phyloP scores from a whole-genome alignment of 805 yeast genomes.

The Candida coquimbonensis region DNA sequence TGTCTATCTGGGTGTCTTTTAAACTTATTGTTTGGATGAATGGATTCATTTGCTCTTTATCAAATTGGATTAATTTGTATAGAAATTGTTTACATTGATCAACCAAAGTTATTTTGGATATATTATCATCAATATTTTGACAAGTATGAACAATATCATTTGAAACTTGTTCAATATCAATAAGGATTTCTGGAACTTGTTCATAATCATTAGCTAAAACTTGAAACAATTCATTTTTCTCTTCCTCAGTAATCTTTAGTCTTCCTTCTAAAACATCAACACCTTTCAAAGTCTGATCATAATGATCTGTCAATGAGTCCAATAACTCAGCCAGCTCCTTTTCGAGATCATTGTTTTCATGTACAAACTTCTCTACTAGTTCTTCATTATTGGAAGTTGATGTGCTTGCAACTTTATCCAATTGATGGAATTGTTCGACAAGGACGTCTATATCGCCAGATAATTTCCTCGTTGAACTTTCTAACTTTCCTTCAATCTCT shows the following conservation, averaged over 20 bases:
- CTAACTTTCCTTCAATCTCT: constrained; percentile 25
- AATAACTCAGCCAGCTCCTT: constrained; percentile 63
- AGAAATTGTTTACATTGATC: constrained; percentile 19
- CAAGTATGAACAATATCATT: constrained; percentile 23
- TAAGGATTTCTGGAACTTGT: constrained; percentile 52
- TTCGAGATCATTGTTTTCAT: constrained; percentile 46
- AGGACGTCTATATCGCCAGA: background rate
- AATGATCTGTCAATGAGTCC: constrained; percentile 71
- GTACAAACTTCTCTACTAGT: constrained; percentile 19
- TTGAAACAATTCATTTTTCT: constrained; percentile 33
- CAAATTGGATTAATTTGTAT: constrained; percentile 18
- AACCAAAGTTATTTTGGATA: constrained; percentile 24
- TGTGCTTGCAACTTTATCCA: constrained; percentile 25
- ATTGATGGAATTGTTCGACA: constrained; percentile 13
- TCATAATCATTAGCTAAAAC: constrained; percentile 45
- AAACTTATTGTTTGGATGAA: background rate
- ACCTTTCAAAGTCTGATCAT: constrained; percentile 66
- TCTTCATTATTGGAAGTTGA: constrained; percentile 5
- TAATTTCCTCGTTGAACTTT: constrained; percentile 19
- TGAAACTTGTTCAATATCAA: constrained; percentile 35
- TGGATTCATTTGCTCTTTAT: constrained; percentile 11
- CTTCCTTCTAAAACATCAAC: constrained; percentile 27
- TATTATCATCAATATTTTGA: constrained; percentile 22
- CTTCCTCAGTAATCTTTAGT: constrained; percentile 23
- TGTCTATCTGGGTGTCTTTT: constrained; percentile 5